Evolutionary conservation across 2,329 filamentous ascomycete species (phyloP).

Genomic region (Aspergillus candidus): DNA sequence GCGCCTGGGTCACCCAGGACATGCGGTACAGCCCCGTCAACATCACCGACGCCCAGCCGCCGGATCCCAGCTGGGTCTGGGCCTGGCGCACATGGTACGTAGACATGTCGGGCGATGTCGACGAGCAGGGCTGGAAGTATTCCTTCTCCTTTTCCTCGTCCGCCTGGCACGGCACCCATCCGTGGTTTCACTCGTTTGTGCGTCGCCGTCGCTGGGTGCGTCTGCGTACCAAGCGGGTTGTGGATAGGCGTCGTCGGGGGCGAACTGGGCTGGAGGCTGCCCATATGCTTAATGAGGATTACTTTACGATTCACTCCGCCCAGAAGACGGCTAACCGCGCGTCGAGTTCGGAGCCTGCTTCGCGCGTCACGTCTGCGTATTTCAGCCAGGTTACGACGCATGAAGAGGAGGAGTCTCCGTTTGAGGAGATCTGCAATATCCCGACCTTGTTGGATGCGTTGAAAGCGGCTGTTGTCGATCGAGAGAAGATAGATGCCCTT

Average conservation of each 20-base stretch:
- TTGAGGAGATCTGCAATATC: slow-evolving; percentile 58
- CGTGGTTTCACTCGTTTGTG: slow-evolving; percentile 96
- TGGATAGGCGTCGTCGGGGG: slow-evolving; percentile 15
- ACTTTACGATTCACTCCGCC: slow-evolving; percentile 65
- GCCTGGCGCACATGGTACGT: slow-evolving; percentile 66
- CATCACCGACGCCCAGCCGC: slow-evolving; percentile 82
- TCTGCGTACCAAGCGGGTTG: slow-evolving; percentile 61
- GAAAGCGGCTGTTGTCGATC: slow-evolving; percentile 68
- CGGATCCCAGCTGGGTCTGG: slow-evolving; percentile 95
- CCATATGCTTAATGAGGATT: slow-evolving; percentile 67
- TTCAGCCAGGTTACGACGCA: slow-evolving; percentile 36
- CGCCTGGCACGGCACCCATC: slow-evolving; percentile 80
- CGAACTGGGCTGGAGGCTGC: slow-evolving; percentile 41
- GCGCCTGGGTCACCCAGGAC: slow-evolving; percentile 72
- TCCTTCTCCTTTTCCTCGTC: slow-evolving; percentile 78
- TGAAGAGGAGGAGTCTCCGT: slow-evolving; percentile 38
- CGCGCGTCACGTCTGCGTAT: slow-evolving; percentile 23
- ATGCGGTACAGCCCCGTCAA: slow-evolving; percentile 56
- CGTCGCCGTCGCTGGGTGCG: slow-evolving; percentile 81
- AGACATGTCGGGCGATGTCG: slow-evolving; percentile 72
- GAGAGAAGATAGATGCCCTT: slow-evolving; percentile 82
- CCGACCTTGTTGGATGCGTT: slow-evolving; percentile 64
- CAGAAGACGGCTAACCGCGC: slow-evolving; percentile 41
- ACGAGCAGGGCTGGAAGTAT: slow-evolving; percentile 94
- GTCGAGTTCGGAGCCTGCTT: slow-evolving; percentile 34